These are phyloP conservation scores for Penicillium diatomitis DNA, from an alignment of 495 filamentous ascomycete species.

Conservation along the genomic window DNA sequence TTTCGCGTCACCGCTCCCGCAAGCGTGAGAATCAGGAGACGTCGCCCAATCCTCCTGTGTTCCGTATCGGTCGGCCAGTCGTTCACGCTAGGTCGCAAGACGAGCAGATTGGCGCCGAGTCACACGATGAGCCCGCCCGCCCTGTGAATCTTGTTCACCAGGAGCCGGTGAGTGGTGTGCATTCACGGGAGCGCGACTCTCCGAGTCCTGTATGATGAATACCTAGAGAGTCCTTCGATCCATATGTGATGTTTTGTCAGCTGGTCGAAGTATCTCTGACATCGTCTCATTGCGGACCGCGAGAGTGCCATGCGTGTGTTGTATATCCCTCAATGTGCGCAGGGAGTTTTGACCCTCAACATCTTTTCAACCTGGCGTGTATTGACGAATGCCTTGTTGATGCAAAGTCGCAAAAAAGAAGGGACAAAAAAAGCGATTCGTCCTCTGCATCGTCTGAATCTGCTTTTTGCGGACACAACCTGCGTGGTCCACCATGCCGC, in stretches of 20 bases:
- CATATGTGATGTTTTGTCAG: too few species aligned
- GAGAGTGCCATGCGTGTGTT: too few species aligned
- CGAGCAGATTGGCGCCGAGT: constrained; percentile 15
- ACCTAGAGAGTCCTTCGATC: not conserved
- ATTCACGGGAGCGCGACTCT: not conserved
- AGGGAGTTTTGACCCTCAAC: too few species aligned
- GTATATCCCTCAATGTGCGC: too few species aligned
- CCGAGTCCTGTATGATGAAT: not conserved
- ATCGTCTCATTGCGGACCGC: not conserved
- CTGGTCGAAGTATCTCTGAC: not conserved
- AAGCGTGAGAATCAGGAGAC: constrained; percentile 16
- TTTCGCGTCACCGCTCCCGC: constrained; percentile 14
- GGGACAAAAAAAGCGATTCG: too few species aligned
- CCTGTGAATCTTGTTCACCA: constrained; percentile 23
- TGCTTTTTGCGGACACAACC: too few species aligned
- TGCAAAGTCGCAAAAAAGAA: too few species aligned
- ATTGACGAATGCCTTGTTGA: too few species aligned
- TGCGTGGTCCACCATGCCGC: too few species aligned
- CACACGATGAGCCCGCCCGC: constrained; percentile 26
- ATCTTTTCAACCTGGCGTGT: too few species aligned
- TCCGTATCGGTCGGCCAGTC: constrained; percentile 42
- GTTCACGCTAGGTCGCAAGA: constrained; percentile 20
- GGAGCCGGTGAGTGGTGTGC: not conserved
- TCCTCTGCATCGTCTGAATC: too few species aligned
- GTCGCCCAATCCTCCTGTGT: constrained; percentile 33